Base-by-base conservation (phyloP, 768 basidiomycete species). In the Cyclocybe aegerita region DNA sequence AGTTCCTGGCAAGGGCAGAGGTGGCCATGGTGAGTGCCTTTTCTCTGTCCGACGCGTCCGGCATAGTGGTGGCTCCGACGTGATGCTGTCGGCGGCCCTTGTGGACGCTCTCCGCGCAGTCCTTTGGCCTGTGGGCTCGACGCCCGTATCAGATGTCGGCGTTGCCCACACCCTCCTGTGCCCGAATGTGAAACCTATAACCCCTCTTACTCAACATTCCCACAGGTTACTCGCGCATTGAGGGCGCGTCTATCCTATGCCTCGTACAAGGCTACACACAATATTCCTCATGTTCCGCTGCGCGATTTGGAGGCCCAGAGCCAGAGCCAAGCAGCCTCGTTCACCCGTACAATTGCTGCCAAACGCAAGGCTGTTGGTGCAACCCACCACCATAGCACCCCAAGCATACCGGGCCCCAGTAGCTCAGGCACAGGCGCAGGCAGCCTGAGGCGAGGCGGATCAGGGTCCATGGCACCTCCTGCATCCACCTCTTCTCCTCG, bases 201-300 rank as follows among this genome's bases (percentile, higher is more conserved):
- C 53, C 60, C 59, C 62, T 62, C 62, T 68, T 67, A 63, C 71
- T 72, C 70, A 73, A 70, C 60, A 60, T 62, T 62, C 60, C 54
- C 53, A 59, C 59, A 93, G 90, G 82, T 93, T 31, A 88, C 89
- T 62, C 87, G 88, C 64, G 84, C 80, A 47, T 78, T 93, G 49
- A 83, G 91, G 54, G 79, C 90, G 59, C 85, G 90, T 57, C 79
- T 93, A 45, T 80, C 88, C 0, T 90, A 90, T 68, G 90, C 90
- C 16, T 85, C 86, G 1, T 91, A 87, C 78, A 93, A 93, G 70
- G 88, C 90, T 4, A 77, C 78, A 10, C 80, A 90, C 66, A 87
- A 90, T 65, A 69, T 88, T 48, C 73, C 85, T 8, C 80, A 83
- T 48, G 71, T 83, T 43, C 75, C 85, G 39, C 70, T 91, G 43